Percentiles rank a stretch among this genome's conserved stretches.
Evolutionary conservation across 805 yeast genomes (phyloP).

Genomic region (Teunomyces cretensis): DNA sequence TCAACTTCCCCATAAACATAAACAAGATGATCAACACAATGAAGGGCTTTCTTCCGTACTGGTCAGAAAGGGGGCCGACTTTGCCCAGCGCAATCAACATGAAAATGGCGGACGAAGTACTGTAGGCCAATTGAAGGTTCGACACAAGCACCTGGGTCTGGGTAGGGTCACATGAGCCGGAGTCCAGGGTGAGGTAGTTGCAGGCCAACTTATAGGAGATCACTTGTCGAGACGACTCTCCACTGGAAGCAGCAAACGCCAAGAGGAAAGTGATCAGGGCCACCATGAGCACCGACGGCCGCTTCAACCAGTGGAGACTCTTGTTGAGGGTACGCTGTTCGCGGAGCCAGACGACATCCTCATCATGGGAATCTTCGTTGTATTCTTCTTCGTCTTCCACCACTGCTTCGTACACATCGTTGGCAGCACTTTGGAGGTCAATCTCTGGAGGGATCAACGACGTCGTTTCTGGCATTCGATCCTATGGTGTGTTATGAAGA

Average conservation of each 20-base stretch:
- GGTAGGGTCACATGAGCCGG: slow-evolving; percentile 27
- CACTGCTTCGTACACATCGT: slow-evolving; percentile 42
- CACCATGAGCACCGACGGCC: slow-evolving; percentile 58
- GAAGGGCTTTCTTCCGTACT: slow-evolving; percentile 35
- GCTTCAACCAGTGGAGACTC: slow-evolving; percentile 49
- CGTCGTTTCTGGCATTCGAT: background rate
- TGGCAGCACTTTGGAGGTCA: slow-evolving; percentile 29
- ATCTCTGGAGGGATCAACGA: slow-evolving; percentile 1
- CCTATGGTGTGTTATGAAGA: background rate
- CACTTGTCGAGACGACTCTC: slow-evolving; percentile 43
- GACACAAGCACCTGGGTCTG: slow-evolving; percentile 44
- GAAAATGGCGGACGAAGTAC: slow-evolving; percentile 43
- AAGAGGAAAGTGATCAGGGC: slow-evolving; percentile 41
- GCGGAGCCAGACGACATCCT: slow-evolving; percentile 48
- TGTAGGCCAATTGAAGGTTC: slow-evolving; percentile 45
- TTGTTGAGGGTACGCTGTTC: slow-evolving; percentile 48
- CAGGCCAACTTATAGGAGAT: slow-evolving; percentile 29
- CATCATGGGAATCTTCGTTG: slow-evolving; percentile 30
- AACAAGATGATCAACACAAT: slow-evolving; percentile 18
- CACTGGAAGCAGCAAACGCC: slow-evolving; percentile 40
- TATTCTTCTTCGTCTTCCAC: slow-evolving; percentile 36
- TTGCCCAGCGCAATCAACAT: slow-evolving; percentile 58
- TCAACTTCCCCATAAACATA: slow-evolving; percentile 21
- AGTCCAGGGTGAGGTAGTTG: slow-evolving; percentile 6
- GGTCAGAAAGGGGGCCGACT: slow-evolving; percentile 37